Evolutionary conservation across 2,329 filamentous ascomycete species (phyloP).

Genomic region (Septoria linicola): DNA sequence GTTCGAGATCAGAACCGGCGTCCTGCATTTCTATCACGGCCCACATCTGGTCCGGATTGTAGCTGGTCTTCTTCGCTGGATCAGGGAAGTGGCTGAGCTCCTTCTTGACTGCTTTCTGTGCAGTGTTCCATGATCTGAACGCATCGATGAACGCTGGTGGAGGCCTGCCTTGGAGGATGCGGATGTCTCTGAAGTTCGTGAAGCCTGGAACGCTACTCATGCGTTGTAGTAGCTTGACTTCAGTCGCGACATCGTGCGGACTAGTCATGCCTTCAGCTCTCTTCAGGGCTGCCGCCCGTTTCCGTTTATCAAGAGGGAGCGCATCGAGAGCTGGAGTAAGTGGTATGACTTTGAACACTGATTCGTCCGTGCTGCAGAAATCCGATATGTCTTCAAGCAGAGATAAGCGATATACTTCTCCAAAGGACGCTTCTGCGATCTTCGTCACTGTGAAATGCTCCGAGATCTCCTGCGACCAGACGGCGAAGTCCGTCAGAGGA

Average conservation of each 20-base stretch:
- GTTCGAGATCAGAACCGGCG: slow-evolving; percentile 59
- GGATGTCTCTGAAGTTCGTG: slow-evolving; percentile 60
- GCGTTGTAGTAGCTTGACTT: slow-evolving; percentile 56
- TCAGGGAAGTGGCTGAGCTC: slow-evolving; percentile 55
- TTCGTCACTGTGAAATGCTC: slow-evolving; percentile 55
- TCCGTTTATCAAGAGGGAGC: slow-evolving; percentile 49
- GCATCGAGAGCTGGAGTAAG: slow-evolving; percentile 42
- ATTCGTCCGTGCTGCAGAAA: slow-evolving; percentile 41
- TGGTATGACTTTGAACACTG: slow-evolving; percentile 50
- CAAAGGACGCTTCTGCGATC: slow-evolving; percentile 65
- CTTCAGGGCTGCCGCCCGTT: slow-evolving; percentile 46
- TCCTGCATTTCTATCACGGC: slow-evolving; percentile 66
- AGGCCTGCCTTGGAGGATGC: slow-evolving; percentile 58
- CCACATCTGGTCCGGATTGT: slow-evolving; percentile 59
- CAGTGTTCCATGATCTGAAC: slow-evolving; percentile 48
- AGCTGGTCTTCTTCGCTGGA: slow-evolving; percentile 54
- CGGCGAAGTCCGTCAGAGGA: slow-evolving; percentile 39
- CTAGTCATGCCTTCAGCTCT: slow-evolving; percentile 47
- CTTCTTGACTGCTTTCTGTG: slow-evolving; percentile 41
- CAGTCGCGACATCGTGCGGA: slow-evolving; percentile 46
- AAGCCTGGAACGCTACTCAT: slow-evolving; percentile 62
- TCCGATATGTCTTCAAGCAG: slow-evolving; percentile 33
- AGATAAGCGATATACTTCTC: slow-evolving; percentile 62
- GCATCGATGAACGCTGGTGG: slow-evolving; percentile 50
- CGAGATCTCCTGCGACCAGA: slow-evolving; percentile 45